These are phyloP conservation scores for Pleurotus sapidus DNA, from an alignment of 768 basidiomycete genomes.

Conservation along the genomic window DNA sequence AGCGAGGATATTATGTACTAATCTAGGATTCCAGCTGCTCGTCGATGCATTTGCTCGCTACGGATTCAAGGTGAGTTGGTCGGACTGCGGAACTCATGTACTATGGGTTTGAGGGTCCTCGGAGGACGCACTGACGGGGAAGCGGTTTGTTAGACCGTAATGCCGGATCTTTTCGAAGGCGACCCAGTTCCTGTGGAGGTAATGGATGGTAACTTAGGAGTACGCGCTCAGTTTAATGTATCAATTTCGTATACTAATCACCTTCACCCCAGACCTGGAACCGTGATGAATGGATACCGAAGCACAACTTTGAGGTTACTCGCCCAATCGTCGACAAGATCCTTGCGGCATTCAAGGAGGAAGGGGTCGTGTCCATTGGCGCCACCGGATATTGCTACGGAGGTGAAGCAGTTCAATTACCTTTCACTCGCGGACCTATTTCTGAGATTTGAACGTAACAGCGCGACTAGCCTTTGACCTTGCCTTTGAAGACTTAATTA, in stretches of 20 bases:
- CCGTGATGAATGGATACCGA: constrained; percentile 23
- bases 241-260: too few species aligned
- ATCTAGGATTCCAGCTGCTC: constrained; percentile 19
- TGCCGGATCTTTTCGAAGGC: constrained; percentile 9
- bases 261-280: constrained; percentile 1
- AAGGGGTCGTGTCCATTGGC: constrained; percentile 28
- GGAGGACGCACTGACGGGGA: too few species aligned
- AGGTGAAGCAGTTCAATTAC: constrained; percentile 15
- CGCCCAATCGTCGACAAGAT: constrained; percentile 28
- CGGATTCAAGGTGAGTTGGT: constrained; percentile 27
- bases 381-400: constrained; percentile 31
- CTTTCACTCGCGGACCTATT: constrained; percentile 11
- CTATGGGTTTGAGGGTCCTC: background rate
- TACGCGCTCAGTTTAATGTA: background rate
- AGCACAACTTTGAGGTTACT: constrained; percentile 18
- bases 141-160: constrained; percentile 8
- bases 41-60: constrained; percentile 34
- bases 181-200: constrained; percentile 10
- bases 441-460: constrained; percentile 21
- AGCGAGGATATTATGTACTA: too few species aligned
- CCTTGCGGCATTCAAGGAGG: constrained; percentile 24
- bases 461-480: constrained; percentile 46
- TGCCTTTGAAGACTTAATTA: constrained; percentile 49
- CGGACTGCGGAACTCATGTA: background rate
- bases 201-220: constrained; percentile 9